Base-by-base conservation (phyloP, 2,329 filamentous ascomycete genomes). In the Colletotrichum paranaense region DNA sequence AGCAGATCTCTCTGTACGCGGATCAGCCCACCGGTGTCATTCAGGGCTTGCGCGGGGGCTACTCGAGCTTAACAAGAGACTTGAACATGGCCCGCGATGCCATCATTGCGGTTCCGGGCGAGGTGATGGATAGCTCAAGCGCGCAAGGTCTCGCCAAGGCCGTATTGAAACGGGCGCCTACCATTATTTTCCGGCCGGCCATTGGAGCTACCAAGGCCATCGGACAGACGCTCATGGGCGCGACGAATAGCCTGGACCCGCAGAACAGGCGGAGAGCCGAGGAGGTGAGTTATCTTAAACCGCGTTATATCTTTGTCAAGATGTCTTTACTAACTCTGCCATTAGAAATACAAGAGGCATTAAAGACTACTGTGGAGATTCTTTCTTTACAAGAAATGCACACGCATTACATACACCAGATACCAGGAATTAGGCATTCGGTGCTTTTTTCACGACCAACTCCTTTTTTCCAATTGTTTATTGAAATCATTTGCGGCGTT, bases 101-200 rank as follows among this genome's bases (percentile, higher is more conserved):
- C 11, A 95, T 99, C 71, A 96, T 99, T 78, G 97, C 96, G 1
- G 94, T 99, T 30, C 96, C 97, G 0, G 94, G 93, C 0, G 96
- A 98, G 80, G 90, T 97, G 1, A 92, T 97, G 87, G 95, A 98
- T 78, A 95, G 93, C 78, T 90, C 91, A 26, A 95, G 91, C 72
- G 95, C 96, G 1, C 90, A 92, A 55, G 95, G 94, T 2, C 95
- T 94, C 1, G 94, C 95, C 16, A 91, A 87, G 78, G 95, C 93
- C 1, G 91, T 99, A 22, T 88, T 92, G 74, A 92, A 90, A 81
- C 91, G 94, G 77, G 95, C 95, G 35, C 97, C 97, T n/a, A 98
- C 95, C 0, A 94, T 98, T 24, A 93, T 99, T 64, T 90, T 99
- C 77, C 88, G 95, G 68, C 97, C 97, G 8, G 94, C 95, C 4